Evolutionary conservation across 2,329 filamentous ascomycete species (phyloP), one percentile per base, ranked within the genome.

Genomic region (Neoascochyta sp.): DNA sequence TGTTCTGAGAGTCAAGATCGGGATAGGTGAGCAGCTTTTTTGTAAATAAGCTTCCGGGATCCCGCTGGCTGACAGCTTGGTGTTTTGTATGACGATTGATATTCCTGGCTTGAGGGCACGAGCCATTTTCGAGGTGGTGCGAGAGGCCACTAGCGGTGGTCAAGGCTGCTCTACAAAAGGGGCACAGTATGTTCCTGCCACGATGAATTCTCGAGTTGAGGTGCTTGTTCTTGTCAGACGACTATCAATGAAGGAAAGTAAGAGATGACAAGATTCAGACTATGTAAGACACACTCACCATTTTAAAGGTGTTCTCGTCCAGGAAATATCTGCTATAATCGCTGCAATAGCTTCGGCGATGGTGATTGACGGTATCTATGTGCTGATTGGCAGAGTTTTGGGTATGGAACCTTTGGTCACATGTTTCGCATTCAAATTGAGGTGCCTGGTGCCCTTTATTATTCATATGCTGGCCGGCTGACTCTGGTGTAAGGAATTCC

Each of bases 111-210:
- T 53, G 52, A 0, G 66, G 66, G 29, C 78, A 83, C 1, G 63
- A 54, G n/a, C 71, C 71, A 1, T 46, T 57, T 41, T 83, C 79
- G 1, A 82, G 54, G 39, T 83, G 75, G 47, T 78, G 65, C 0
- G 62, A 49, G 4, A 81, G 42, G 4, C 75, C 78, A 1, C 70
- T 74, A 2, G 76, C 74, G 0, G 71, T 70, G 7, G 67, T 58
- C 38, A 66, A 75, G 3, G 7, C 16, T 2, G 25, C 36, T 19
- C 62, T 49, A 57, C 79, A 83, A 46, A 76, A 81, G 0, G 73
- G 77, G 28, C 79, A 83, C 0, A 22, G 1, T 6, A 78, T 52
- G 2, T 52, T 52, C 0, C 26, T 35, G 31, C 69, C 68, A 1
- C 62, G 62, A 45, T 83, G 78, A 24, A 53, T 46, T 4, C 59